Conservation (phyloP, 2,329 filamentous ascomycete genomes). For the Gyromitra esculenta region DNA sequence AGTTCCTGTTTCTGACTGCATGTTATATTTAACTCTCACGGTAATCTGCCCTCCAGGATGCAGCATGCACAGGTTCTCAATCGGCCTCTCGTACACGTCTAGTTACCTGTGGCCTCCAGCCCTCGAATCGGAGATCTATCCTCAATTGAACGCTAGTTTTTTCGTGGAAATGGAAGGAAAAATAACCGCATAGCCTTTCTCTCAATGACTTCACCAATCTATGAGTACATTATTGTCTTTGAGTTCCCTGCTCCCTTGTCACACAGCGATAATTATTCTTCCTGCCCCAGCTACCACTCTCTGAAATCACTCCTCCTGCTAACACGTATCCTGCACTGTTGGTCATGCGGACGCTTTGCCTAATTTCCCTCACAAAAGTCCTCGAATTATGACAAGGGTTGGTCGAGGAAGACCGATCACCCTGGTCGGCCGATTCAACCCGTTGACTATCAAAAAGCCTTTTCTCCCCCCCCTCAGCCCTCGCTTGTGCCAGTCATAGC, state of each 20-base stretch:
- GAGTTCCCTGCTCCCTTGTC: conserved; percentile 13
- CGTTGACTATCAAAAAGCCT: conserved; percentile 27
- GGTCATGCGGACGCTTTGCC: conserved; percentile 36
- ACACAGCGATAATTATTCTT: conserved; percentile 14
- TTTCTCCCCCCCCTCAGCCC: conserved; percentile 36
- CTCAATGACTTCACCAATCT: conserved; percentile 9
- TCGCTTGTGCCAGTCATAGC: conserved; percentile 41
- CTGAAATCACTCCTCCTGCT: conserved; percentile 23
- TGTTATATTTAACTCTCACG: conserved; percentile 21
- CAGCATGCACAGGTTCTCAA: conserved; percentile 8
- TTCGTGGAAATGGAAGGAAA: conserved; percentile 2
- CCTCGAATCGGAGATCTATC: conserved; percentile 21
- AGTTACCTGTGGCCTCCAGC: neutral
- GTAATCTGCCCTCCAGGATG: conserved; percentile 17
- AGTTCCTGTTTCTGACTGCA: conserved; percentile 16
- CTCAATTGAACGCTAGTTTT: conserved; percentile 4
- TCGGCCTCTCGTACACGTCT: conserved; percentile 19
- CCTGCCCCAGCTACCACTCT: conserved; percentile 7
- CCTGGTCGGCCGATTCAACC: conserved; percentile 20
- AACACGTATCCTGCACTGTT: conserved; percentile 44
- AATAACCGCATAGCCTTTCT: neutral
- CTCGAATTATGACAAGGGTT: conserved; percentile 37
- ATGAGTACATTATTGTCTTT: conserved; percentile 22
- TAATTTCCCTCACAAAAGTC: conserved; percentile 38
- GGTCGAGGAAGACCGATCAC: conserved; percentile 28